Evolutionary conservation across 1,284 basidiomycete species (phyloP).

Genomic region (Phenoliferia sp.): DNA sequence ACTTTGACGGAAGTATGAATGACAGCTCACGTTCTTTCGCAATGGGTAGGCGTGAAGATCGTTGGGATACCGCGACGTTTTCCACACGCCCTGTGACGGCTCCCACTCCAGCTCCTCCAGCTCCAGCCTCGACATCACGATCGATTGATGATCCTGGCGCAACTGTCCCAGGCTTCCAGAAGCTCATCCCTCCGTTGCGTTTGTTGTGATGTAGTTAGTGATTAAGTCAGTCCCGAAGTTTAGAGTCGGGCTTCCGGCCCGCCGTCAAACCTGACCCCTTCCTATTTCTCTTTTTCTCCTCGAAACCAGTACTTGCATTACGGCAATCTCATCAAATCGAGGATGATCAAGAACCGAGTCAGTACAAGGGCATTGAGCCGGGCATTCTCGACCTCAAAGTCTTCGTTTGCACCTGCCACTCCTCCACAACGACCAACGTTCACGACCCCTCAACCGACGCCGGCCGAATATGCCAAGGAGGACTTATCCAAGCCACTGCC

Average conservation of each 20-base stretch:
- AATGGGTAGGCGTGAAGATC: conserved; percentile 78
- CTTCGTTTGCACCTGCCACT: neutral
- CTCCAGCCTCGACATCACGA: conserved; percentile 66
- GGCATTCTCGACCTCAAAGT: neutral
- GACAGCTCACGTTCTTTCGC: conserved; percentile 66
- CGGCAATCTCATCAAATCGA: too few relatives aligned
- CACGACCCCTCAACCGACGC: neutral
- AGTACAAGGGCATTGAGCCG: too few relatives aligned
- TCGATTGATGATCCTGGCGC: conserved; percentile 71
- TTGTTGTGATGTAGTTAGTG: too few relatives aligned
- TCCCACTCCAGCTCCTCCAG: conserved; percentile 48
- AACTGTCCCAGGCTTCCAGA: conserved; percentile 62
- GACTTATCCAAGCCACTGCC: conserved; percentile 3
- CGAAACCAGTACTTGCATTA: too few relatives aligned
- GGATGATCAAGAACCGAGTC: too few relatives aligned
- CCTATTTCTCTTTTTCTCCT: too few relatives aligned
- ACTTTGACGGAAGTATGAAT: neutral
- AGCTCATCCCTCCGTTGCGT: conserved; percentile 33
- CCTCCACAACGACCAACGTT: neutral
- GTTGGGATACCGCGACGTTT: conserved; percentile 59
- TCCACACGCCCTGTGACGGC: conserved; percentile 58
- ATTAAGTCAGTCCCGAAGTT: too few relatives aligned
- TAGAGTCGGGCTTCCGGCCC: too few relatives aligned
- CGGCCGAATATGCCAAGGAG: neutral
- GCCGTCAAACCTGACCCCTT: too few relatives aligned